Evolutionary conservation across 2,329 filamentous ascomycete species (phyloP), one percentile per base, ranked within the genome.

Genomic region (Domatiomyces catenatus): DNA sequence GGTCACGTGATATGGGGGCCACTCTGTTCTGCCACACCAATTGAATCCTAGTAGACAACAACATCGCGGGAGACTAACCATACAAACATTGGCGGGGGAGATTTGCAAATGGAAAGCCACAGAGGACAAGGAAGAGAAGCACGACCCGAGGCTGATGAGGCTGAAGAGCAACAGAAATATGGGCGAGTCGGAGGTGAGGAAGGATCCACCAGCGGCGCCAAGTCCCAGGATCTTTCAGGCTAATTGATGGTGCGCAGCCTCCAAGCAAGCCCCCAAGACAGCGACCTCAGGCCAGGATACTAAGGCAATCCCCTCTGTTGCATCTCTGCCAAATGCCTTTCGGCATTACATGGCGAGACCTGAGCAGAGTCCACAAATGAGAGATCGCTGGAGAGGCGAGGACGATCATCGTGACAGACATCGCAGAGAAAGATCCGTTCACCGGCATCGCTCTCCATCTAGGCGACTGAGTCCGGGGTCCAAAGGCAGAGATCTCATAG

Each of bases 351-450:
- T 73, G 71, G 70, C 70, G 67, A 68, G 67, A 64, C 69, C 69
- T 63, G 67, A 64, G 65, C 66, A 65, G 66, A 71, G 68, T 66
- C 69, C 69, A 63, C 66, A 67, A 62, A 66, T 72, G 68, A 73
- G 66, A 69, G 67, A 72, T 63, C 64, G 71, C 65, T 71, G 71
- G 70, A 71, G 67, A 66, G 66, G 62, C 61, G 63, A 69, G 62
- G 64, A 63, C 59, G 66, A 71, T 55, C 60, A 59, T 53, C 62
- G 63, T 61, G 64, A 68, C 55, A 59, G 54, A 56, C 46, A 52
- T 55, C 50, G 49, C 46, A 51, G 63, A 55, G 49, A 59, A 58
- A 61, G 63, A 65, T 68, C 63, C 64, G 52, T 56, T 24, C 50
- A 49, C 43, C 49, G 49, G 43, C 50, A 48, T 45, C 50, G 52